A percentile compares a stretch with the other conserved stretches of the same genome.
Evolutionary conservation across 106 monocot species (phyloP).

Genomic region (Apostasia ramifera): DNA sequence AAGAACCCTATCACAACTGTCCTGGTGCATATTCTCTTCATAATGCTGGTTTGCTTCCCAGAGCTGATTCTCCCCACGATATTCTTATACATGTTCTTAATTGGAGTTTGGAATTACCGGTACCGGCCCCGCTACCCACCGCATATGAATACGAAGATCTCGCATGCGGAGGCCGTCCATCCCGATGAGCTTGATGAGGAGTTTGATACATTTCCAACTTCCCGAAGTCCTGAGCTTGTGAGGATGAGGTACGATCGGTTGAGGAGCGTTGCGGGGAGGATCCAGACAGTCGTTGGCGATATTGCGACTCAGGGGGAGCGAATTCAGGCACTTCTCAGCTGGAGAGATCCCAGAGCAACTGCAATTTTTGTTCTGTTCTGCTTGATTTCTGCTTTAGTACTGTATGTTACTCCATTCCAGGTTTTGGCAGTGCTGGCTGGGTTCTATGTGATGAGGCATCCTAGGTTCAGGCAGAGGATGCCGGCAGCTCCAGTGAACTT

Average conservation of each 20-base stretch:
- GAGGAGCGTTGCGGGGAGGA: conserved; percentile 33
- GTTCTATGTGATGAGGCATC: conserved; percentile 32
- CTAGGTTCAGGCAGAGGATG: conserved; percentile 31
- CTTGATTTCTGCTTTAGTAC: conserved; percentile 21
- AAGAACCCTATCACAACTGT: conserved; percentile 37
- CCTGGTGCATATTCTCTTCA: conserved; percentile 17
- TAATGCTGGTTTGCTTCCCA: conserved; percentile 35
- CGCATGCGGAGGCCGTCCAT: conserved; percentile 34
- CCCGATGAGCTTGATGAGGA: conserved; percentile 31
- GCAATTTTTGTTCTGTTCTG: conserved; percentile 23
- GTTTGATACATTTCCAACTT: conserved; percentile 24
- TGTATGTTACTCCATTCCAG: conserved; percentile 37
- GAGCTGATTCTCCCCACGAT: conserved; percentile 34
- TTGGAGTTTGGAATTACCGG: conserved; percentile 34
- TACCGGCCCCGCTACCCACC: conserved; percentile 28
- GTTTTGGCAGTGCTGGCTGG: conserved; percentile 21
- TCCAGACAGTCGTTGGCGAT: conserved; percentile 32
- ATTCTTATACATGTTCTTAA: conserved; percentile 36
- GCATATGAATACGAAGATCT: conserved; percentile 34
- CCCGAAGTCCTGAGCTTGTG: conserved; percentile 24
- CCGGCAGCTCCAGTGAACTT: conserved; percentile 31
- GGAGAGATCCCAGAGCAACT: conserved; percentile 26
- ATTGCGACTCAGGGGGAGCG: conserved; percentile 34
- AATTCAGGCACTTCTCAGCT: conserved; percentile 26
- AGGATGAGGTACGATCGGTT: conserved; percentile 39